Percentiles rank a stretch among this genome's conserved stretches.
These are phyloP conservation scores for Digitaria exilis DNA, from an alignment of 202 grass and related monocot genomes.

Conservation along the genomic window DNA sequence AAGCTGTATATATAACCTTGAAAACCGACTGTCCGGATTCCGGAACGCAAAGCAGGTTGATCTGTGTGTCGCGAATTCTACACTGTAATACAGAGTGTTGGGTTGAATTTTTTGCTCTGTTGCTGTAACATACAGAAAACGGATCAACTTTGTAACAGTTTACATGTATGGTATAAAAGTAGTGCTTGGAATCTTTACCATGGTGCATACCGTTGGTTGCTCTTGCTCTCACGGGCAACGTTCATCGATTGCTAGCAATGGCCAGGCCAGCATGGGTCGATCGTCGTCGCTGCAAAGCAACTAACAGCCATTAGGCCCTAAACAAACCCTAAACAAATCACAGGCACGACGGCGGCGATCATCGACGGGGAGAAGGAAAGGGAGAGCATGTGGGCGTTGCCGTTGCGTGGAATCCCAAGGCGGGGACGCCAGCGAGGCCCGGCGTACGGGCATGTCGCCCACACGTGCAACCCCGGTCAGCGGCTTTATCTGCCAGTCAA, in stretches of 20 bases:
- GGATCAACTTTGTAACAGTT: background rate
- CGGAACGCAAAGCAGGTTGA: conserved; percentile 8
- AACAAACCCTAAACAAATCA: too few relatives aligned
- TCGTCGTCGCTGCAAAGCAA: too few relatives aligned
- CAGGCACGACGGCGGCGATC: conserved; percentile 4
- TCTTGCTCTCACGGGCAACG: background rate
- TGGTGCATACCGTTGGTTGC: background rate
- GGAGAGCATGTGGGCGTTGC: conserved; percentile 21
- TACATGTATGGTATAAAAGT: conserved; percentile 15
- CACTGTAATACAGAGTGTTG: background rate
- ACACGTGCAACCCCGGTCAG: conserved; percentile 32
- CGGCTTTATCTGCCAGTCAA: conserved; percentile 19
- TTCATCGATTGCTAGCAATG: too few relatives aligned
- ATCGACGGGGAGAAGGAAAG: background rate
- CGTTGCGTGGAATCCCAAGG: conserved; percentile 51
- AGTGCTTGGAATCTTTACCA: background rate
- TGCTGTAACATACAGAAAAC: conserved; percentile 34
- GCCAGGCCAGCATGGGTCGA: too few relatives aligned
- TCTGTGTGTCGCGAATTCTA: conserved; percentile 12
- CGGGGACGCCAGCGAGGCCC: conserved; percentile 29
- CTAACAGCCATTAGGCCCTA: too few relatives aligned
- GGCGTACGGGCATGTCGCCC: conserved; percentile 44
- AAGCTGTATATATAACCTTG: conserved; percentile 22
- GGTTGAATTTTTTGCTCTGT: conserved; percentile 1
- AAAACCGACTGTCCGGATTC: too few relatives aligned